These are phyloP conservation scores for Arthrobotrys sinensis DNA, from an alignment of 2,329 filamentous ascomycete genomes.

Conservation along the genomic window DNA sequence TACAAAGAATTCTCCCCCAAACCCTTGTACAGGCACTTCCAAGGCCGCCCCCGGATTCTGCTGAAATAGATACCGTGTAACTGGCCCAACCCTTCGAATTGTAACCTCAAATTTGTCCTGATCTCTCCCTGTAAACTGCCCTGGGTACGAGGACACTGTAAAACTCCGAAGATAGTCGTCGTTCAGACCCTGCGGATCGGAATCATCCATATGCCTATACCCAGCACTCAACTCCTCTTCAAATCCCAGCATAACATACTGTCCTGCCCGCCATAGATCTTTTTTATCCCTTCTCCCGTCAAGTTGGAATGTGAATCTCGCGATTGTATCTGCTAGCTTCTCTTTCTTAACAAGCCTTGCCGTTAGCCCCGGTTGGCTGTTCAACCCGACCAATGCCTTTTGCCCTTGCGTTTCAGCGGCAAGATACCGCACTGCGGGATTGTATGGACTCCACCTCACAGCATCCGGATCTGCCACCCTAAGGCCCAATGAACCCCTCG, in stretches of 20 bases:
- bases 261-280: constrained; percentile 76
- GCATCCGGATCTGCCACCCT: constrained; percentile 70
- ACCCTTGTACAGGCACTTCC: constrained; percentile 79
- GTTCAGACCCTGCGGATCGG: constrained; percentile 84
- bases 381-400: constrained; percentile 45
- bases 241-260: constrained; percentile 85
- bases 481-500: constrained; percentile 78
- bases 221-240: constrained; percentile 78
- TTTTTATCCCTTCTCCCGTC: constrained; percentile 64
- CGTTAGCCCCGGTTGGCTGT: constrained; percentile 64
- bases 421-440: constrained; percentile 79
- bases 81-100: constrained; percentile 77
- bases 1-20: constrained; percentile 77
- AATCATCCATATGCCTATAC: constrained; percentile 86
- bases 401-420: constrained; percentile 71
- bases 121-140: constrained; percentile 66
- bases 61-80: constrained; percentile 77
- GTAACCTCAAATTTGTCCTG: constrained; percentile 78
- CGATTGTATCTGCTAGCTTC: constrained; percentile 77
- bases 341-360: constrained; percentile 76
- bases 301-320: constrained; percentile 73
- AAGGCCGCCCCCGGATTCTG: constrained; percentile 72
- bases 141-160: constrained; percentile 78
- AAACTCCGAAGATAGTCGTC: constrained; percentile 89
- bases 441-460: constrained; percentile 79